Conservation (phyloP, 441 rosid genomes). For the Pelargonium fulgidum region DNA sequence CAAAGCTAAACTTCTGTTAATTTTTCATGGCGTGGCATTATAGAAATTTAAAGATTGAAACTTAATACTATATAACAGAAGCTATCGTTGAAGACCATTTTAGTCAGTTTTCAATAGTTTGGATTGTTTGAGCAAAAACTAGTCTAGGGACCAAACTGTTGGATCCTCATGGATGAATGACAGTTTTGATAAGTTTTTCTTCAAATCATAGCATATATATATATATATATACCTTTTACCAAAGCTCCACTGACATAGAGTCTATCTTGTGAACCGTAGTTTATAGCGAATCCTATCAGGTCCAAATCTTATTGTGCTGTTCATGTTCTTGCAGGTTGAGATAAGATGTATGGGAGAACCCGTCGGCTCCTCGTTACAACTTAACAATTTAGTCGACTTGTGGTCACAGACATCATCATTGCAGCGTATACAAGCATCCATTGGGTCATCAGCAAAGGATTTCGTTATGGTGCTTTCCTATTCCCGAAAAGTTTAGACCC, state of each 20-base stretch:
- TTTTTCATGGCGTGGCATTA: too few species aligned
- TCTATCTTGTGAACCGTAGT: not conserved
- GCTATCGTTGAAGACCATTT: too few species aligned
- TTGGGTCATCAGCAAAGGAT: not conserved
- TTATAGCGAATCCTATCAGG: not conserved
- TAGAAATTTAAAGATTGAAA: too few species aligned
- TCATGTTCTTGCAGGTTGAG: not conserved
- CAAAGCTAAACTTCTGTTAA: too few species aligned
- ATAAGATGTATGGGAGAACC: conserved; percentile 6
- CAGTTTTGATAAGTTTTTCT: too few species aligned
- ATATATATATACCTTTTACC: too few species aligned
- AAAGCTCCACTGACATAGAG: not conserved
- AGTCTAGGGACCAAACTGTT: too few species aligned
- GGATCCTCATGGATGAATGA: too few species aligned
- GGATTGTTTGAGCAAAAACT: too few species aligned
- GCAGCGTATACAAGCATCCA: not conserved
- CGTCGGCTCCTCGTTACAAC: not conserved
- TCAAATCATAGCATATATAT: too few species aligned
- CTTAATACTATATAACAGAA: too few species aligned
- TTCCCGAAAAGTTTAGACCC: not conserved
- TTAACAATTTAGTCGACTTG: not conserved
- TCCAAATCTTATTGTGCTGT: not conserved
- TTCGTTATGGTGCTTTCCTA: conserved; percentile 3
- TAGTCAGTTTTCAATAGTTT: too few species aligned
- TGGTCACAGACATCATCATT: not conserved